Conservation (phyloP, 306 rosid species). For the Leucaena leucocephala region DNA sequence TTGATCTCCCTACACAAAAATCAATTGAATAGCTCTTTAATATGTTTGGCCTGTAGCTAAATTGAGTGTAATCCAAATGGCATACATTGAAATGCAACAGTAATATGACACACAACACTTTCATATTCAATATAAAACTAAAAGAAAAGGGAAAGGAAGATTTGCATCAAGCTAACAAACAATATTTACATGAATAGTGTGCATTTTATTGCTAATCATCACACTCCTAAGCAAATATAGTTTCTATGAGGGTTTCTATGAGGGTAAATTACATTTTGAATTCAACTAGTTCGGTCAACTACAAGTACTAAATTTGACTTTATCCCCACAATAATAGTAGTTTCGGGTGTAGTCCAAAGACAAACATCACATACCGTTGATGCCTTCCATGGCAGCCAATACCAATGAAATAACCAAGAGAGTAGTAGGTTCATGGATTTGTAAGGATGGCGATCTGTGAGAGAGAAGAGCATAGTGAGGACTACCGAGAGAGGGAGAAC, state of each 20-base stretch:
- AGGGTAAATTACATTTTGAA: conserved; percentile 38
- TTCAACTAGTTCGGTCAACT: conserved; percentile 21
- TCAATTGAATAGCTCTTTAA: neutral
- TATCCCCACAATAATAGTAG: conserved; percentile 13
- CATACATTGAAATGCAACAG: conserved; percentile 24
- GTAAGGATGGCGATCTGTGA: neutral
- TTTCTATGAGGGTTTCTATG: too few species aligned
- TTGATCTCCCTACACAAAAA: conserved; percentile 81
- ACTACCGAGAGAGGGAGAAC: too few species aligned
- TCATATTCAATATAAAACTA: neutral
- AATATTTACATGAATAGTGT: conserved; percentile 97
- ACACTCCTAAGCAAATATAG: conserved; percentile 99
- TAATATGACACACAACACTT: neutral
- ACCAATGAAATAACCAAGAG: neutral
- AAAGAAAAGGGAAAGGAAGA: conserved; percentile 5
- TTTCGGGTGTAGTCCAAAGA: conserved; percentile 13
- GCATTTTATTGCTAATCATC: conserved; percentile 98
- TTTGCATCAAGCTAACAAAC: conserved; percentile 16
- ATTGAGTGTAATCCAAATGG: conserved; percentile 4
- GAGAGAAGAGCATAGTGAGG: neutral
- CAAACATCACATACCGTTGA: conserved; percentile 67
- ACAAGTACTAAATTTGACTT: conserved; percentile 26
- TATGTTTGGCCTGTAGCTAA: neutral
- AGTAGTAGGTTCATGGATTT: neutral
- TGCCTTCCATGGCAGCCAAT: conserved; percentile 86